Conservation (phyloP, 306 rosid genomes). For the Rosa lucieae region DNA sequence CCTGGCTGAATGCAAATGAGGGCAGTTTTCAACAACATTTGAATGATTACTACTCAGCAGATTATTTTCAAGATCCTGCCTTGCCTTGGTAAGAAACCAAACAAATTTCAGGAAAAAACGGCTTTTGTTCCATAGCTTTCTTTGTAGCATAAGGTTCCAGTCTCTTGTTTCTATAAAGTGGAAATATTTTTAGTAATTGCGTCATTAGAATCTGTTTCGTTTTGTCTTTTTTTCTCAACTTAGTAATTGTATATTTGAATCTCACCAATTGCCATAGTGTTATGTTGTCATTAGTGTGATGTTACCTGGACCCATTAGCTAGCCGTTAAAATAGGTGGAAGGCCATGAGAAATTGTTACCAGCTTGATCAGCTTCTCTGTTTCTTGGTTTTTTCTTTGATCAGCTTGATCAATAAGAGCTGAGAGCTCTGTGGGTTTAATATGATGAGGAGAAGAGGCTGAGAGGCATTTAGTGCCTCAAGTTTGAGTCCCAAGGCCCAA, state of each 20-base stretch:
- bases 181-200: not conserved
- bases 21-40: slow-evolving; percentile 48
- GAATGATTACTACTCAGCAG: slow-evolving; percentile 44
- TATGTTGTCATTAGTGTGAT: slow-evolving; percentile 5
- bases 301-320: not conserved
- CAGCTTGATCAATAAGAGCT: not conserved
- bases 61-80: slow-evolving; percentile 52
- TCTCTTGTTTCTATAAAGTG: not conserved
- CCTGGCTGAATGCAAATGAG: slow-evolving; percentile 73
- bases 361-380: not conserved
- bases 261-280: slow-evolving; percentile 1
- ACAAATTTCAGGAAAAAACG: not conserved
- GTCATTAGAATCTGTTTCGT: slow-evolving; percentile 11
- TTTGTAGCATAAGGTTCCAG: not conserved
- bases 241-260: slow-evolving; percentile 2
- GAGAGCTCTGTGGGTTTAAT: not conserved
- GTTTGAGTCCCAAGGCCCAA: not conserved
- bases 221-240: slow-evolving; percentile 10
- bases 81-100: slow-evolving; percentile 66
- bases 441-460: not conserved
- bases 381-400: not conserved
- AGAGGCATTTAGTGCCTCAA: not conserved
- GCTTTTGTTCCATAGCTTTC: slow-evolving; percentile 16
- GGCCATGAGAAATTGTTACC: slow-evolving; percentile 3
- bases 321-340: slow-evolving; percentile 1